Base-by-base conservation (phyloP, 73 alveolate genomes). In the Tetrahymena malaccensis region DNA sequence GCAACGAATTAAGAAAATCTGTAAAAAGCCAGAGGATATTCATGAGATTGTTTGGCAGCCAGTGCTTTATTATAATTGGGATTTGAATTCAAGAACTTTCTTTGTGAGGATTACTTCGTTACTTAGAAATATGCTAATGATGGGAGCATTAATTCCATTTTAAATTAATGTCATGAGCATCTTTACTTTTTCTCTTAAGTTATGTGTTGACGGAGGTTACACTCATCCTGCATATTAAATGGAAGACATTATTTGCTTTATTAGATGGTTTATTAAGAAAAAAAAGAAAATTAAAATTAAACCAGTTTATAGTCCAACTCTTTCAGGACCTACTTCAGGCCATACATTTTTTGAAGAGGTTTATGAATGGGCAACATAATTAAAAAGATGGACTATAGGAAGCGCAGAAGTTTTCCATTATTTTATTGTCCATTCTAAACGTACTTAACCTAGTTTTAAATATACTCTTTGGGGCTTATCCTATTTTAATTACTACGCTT, bases 301-400 rank as follows among this genome's bases (percentile, higher is more conserved):
- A 27, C 96, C 97, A 11, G 43, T 96, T 17, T 95, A 89, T 93
- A 37, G 95, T 44, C 93, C 98, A 16, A 96, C 97, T n/a, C 43
- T 96, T n/a, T 95, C 97, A 6, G 98, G 98, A 21, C 97, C 97
- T 33, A 95, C 98, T 4, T 95, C 97, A 31, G 98, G 98, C 7
- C 34, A 35, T 17, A 85, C 55, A 17, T 95, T 38, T 57, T 43
- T 43, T 33, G 85, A 96, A 25, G 98, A 96, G 35, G 38, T 95
- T 27, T 22, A 35, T 55, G 98, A 96, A 93, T 96, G 98, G 96
- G 98, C 94, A 43, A 96, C 96, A 85, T 83, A 96, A 85, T 17
- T 55, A 34, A 55, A 93, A 35, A 95, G 98, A 93, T 96, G 98
- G 98, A 94, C 96, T 9, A 95, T 96, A 15, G 98, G 98, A 22